Conservation (phyloP, 352 stramenopile species). For the Pythium folliculosum region DNA sequence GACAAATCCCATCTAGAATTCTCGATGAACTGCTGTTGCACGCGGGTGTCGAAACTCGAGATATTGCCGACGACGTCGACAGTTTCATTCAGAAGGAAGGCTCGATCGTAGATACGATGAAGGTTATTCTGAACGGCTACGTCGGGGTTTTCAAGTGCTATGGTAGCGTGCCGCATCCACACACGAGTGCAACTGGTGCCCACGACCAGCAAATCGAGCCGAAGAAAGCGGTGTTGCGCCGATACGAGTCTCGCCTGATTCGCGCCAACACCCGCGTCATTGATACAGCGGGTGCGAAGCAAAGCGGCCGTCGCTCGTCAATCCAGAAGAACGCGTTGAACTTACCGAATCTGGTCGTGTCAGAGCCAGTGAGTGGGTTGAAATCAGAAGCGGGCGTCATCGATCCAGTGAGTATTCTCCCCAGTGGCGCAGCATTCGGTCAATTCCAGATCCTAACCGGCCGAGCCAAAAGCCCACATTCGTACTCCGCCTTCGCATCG, state of each 20-base stretch:
- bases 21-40: constrained; percentile 39
- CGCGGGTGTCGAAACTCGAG: constrained; percentile 34
- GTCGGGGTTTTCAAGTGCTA: constrained; percentile 45
- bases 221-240: constrained; percentile 27
- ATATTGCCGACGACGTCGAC: constrained; percentile 26
- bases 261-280: constrained; percentile 27
- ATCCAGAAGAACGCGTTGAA: constrained; percentile 1
- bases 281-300: constrained; percentile 16
- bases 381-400: constrained; percentile 9
- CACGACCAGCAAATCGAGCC: constrained; percentile 2
- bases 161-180: not conserved
- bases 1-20: constrained; percentile 33
- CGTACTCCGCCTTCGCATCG: constrained; percentile 38
- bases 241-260: constrained; percentile 39
- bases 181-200: not conserved
- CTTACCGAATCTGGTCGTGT: not conserved
- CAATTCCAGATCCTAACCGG: constrained; percentile 44
- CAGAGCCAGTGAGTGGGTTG: not conserved
- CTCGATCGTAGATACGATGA: constrained; percentile 28
- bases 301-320: constrained; percentile 14
- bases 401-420: constrained; percentile 42
- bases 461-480: constrained; percentile 38
- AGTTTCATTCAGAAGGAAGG: constrained; percentile 48
- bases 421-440: constrained; percentile 39
- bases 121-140: constrained; percentile 46